phyloP scores from a whole-genome alignment of 768 basidiomycete species.

The Trametes gibbosa region DNA sequence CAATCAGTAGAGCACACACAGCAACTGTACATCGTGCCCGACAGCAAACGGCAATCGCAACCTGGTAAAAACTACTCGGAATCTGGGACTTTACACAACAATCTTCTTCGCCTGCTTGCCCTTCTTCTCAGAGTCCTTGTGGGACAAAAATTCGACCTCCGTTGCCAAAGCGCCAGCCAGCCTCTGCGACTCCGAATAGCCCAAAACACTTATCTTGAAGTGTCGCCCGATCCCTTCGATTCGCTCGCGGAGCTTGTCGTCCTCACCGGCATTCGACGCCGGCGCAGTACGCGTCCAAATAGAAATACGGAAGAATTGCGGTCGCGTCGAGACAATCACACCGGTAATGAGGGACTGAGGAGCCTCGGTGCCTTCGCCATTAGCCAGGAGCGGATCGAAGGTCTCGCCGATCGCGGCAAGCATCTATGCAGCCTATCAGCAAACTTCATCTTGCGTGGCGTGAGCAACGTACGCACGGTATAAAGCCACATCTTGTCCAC shows the following conservation, averaged over 20 bases:
- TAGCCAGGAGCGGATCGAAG: conserved; percentile 82
- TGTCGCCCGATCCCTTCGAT: conserved; percentile 83
- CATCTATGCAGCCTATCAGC: conserved; percentile 59
- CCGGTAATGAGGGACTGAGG: conserved; percentile 56
- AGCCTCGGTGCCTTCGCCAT: conserved; percentile 39
- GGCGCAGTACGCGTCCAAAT: conserved; percentile 96
- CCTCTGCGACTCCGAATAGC: conserved; percentile 70
- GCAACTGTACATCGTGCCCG: conserved; percentile 10
- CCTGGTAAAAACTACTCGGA: conserved; percentile 11
- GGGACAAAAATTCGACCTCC: conserved; percentile 92
- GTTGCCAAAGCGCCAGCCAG: conserved; percentile 85
- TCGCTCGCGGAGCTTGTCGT: conserved; percentile 66
- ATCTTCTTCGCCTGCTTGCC: conserved; percentile 82
- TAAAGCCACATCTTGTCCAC: conserved; percentile 99
- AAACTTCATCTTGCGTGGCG: not conserved
- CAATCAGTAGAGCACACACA: conserved; percentile 24
- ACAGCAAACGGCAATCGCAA: not conserved
- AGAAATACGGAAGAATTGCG: conserved; percentile 92
- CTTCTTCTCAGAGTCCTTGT: conserved; percentile 96
- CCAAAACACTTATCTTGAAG: conserved; percentile 90
- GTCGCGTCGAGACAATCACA: conserved; percentile 87
- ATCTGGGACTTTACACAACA: conserved; percentile 43
- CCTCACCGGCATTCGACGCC: conserved; percentile 36
- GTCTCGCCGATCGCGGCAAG: conserved; percentile 99
- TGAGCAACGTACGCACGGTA: conserved; percentile 55